A percentile compares a stretch with the other conserved stretches of the same genome.
phyloP scores from a whole-genome alignment of 78 protist species.

The Salpingoeca rosetta region DNA sequence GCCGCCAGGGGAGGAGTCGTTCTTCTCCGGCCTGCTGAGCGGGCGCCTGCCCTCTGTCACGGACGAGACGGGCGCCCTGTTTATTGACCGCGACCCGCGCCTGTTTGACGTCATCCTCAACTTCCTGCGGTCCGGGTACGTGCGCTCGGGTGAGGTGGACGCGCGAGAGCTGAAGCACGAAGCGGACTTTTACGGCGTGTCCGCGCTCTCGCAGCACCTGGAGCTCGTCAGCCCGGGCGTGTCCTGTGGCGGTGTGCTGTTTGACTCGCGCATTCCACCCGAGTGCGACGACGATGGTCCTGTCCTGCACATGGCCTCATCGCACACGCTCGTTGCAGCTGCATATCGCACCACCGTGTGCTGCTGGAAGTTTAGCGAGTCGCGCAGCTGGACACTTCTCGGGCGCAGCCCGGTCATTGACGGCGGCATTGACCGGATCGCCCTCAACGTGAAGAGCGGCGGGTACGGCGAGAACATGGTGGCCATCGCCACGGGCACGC shows the following conservation, averaged over 20 bases:
- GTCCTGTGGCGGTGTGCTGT: no score
- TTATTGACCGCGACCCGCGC: constrained; percentile 5
- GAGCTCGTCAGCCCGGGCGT: no score
- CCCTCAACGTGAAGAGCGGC: background rate
- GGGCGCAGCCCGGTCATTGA: background rate
- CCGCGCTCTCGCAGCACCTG: background rate
- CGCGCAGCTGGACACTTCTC: background rate
- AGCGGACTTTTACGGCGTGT: background rate
- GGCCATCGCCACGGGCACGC: background rate
- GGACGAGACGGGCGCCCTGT: background rate
- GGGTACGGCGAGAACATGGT: background rate
- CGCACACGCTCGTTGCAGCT: background rate
- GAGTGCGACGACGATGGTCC: background rate
- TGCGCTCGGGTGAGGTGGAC: background rate
- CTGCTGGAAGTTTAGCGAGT: background rate
- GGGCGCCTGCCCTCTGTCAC: no score
- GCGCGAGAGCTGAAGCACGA: background rate
- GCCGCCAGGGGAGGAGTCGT: no score
- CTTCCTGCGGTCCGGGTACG: background rate
- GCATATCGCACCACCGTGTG: background rate
- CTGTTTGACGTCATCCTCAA: background rate
- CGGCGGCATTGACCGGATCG: background rate
- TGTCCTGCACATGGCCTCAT: background rate
- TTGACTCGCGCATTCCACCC: background rate
- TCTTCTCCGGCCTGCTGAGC: no score